phyloP scores from a whole-genome alignment of 2,329 filamentous ascomycete genomes.

The Scedosporium boydii region DNA sequence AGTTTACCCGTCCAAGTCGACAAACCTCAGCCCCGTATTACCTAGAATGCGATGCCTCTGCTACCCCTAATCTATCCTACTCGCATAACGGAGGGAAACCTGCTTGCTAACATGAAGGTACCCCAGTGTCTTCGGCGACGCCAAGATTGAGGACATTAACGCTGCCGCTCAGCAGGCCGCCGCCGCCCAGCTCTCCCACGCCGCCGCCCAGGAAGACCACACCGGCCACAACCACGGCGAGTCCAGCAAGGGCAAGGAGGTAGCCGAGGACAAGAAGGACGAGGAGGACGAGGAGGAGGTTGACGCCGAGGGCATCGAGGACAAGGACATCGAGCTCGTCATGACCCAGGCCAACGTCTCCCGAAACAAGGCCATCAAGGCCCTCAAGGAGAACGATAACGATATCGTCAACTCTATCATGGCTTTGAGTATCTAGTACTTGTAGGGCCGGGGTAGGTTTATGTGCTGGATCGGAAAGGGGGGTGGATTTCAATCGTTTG shows the following conservation, averaged over 20 bases:
- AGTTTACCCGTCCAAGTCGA: slow-evolving; percentile 27
- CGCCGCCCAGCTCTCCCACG: slow-evolving; percentile 83
- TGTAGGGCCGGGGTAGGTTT: not conserved
- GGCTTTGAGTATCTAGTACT: slow-evolving; percentile 72
- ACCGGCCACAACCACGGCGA: slow-evolving; percentile 65
- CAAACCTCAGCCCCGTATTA: not conserved
- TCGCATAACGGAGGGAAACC: not conserved
- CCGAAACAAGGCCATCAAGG: slow-evolving; percentile 97
- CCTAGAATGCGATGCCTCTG: too few species aligned
- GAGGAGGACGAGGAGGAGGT: slow-evolving; percentile 95
- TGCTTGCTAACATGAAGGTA: not conserved
- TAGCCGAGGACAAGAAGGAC: slow-evolving; percentile 64
- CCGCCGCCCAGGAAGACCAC: slow-evolving; percentile 55
- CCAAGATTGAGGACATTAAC: slow-evolving; percentile 99
- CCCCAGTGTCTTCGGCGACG: slow-evolving; percentile 92
- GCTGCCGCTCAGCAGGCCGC: slow-evolving; percentile 93
- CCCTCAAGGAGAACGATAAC: slow-evolving; percentile 97
- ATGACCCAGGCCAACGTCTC: slow-evolving; percentile 97
- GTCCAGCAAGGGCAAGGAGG: slow-evolving; percentile 51
- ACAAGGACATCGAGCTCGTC: slow-evolving; percentile 98
- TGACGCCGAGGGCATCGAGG: slow-evolving; percentile 86
- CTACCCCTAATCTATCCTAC: too few species aligned
- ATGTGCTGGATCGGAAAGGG: not conserved
- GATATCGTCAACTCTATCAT: slow-evolving; percentile 99
- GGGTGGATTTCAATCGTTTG: not conserved